phyloP scores from a whole-genome alignment of 148 eudicot genomes.

The Diospyros kaki region DNA sequence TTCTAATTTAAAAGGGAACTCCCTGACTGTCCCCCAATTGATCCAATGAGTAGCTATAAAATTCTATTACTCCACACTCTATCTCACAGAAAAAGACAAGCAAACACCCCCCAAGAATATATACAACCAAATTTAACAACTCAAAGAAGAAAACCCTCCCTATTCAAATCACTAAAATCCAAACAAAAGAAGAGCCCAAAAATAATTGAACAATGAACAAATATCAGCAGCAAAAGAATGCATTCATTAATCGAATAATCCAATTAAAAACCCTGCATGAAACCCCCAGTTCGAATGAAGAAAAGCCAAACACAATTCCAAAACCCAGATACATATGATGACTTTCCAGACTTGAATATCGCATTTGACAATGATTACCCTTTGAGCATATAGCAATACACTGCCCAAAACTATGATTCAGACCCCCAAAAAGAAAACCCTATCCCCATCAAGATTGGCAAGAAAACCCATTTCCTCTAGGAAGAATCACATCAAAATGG shows the following conservation, averaged over 20 bases:
- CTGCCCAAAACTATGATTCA: background rate
- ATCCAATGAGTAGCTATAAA: background rate
- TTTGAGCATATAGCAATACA: background rate
- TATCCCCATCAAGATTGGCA: background rate
- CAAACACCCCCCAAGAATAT: background rate
- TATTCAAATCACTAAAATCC: background rate
- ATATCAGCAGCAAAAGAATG: conserved; percentile 8
- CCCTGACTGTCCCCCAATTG: background rate
- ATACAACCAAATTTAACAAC: background rate
- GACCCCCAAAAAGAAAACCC: background rate
- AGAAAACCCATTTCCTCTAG: background rate
- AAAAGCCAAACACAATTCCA: background rate
- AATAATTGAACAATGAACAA: background rate
- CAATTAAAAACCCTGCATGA: background rate
- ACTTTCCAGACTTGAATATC: too few species aligned
- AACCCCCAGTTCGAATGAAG: background rate
- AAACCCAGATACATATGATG: too few species aligned
- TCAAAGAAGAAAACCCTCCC: background rate
- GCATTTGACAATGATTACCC: background rate
- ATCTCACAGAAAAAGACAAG: background rate
- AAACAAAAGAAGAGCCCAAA: background rate
- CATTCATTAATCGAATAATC: conserved; percentile 2
- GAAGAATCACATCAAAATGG: background rate
- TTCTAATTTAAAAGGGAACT: background rate
- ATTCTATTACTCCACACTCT: background rate